phyloP scores from a whole-genome alignment of 1,284 basidiomycete genomes.

The Mycena citricolor region DNA sequence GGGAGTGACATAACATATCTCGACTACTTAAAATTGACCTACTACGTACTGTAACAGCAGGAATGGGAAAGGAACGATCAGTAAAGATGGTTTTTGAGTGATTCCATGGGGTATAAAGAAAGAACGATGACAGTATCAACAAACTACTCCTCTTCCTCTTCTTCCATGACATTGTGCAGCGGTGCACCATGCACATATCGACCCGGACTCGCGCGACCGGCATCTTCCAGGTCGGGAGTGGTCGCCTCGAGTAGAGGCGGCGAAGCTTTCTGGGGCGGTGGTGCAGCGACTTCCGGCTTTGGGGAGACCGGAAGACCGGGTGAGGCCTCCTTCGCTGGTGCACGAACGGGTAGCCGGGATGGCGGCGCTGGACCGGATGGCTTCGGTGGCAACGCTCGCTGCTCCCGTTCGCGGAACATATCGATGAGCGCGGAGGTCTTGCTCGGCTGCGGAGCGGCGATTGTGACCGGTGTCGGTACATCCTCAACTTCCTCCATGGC shows the following conservation, averaged over 20 bases:
- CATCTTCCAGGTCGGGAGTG: slow-evolving; percentile 37
- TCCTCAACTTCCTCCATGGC: slow-evolving; percentile 73
- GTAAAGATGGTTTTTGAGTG: not conserved
- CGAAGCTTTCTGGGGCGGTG: slow-evolving; percentile 24
- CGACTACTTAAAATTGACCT: too few species aligned
- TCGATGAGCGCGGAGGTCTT: slow-evolving; percentile 76
- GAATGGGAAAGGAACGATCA: too few species aligned
- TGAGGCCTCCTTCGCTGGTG: slow-evolving; percentile 20
- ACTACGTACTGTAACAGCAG: too few species aligned
- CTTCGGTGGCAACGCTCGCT: slow-evolving; percentile 26
- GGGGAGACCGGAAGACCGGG: slow-evolving; percentile 13
- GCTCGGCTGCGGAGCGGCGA: slow-evolving; percentile 36
- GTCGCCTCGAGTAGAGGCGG: slow-evolving; percentile 24
- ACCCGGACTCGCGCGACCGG: slow-evolving; percentile 61
- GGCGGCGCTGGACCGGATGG: slow-evolving; percentile 29
- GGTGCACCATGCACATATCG: slow-evolving; percentile 86
- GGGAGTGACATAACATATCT: too few species aligned
- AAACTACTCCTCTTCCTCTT: slow-evolving; percentile 61
- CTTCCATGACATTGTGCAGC: slow-evolving; percentile 81
- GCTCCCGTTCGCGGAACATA: slow-evolving; percentile 77
- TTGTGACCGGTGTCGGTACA: slow-evolving; percentile 28
- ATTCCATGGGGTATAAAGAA: not conserved
- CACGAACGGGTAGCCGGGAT: slow-evolving; percentile 41
- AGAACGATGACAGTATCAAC: not conserved
- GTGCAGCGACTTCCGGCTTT: not conserved